Evolutionary conservation across 805 yeast species (phyloP), one percentile per base, ranked within the genome.

Genomic region (Wickerhamomyces subpelliculosus): DNA sequence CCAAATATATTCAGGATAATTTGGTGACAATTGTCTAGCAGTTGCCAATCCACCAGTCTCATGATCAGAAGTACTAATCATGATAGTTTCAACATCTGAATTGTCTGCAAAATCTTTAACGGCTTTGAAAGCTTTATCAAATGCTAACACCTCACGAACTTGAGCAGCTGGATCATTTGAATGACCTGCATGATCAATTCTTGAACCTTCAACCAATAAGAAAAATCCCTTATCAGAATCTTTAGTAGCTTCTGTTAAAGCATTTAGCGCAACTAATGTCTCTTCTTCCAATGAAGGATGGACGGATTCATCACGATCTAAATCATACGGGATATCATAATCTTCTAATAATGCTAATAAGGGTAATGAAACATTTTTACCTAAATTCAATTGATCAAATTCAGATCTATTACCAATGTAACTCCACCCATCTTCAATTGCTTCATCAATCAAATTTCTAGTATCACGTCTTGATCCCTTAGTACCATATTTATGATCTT

Each of bases 111-210:
- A 87, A 30, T 84, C 76, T 37, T 75, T 61, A 3, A 81, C 95
- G 10, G 85, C 83, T 43, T 72, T 60, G 62, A 84, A 86, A 4
- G 95, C 88, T 42, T 75, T 77, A 57, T 85, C 95, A 58, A 78
- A 89, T 2, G 94, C 96, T 49, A 88, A 65, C 4, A 86, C 90
- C 61, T 89, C 97, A 53, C 88, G 72, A 6, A 85, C 95, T 64
- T 88, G 96, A 8, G 96, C 95, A 7, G 90, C 90, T 10, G 97
- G 90, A 58, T 89, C 97, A 55, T 89, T 88, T 51, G 74, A 80
- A 62, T 89, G 97, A 32, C 96, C 96, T 6, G 95, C 96, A 56
- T 88, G 96, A 62, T 89, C 97, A 52, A 89, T 88, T 59, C 96
- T 73, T 6, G 95, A 84, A 16, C 96, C 96, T 66, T 89, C 96